Evolutionary conservation across 2,329 filamentous ascomycete genomes (phyloP).

Genomic region (Pyrenophora seminiperda): DNA sequence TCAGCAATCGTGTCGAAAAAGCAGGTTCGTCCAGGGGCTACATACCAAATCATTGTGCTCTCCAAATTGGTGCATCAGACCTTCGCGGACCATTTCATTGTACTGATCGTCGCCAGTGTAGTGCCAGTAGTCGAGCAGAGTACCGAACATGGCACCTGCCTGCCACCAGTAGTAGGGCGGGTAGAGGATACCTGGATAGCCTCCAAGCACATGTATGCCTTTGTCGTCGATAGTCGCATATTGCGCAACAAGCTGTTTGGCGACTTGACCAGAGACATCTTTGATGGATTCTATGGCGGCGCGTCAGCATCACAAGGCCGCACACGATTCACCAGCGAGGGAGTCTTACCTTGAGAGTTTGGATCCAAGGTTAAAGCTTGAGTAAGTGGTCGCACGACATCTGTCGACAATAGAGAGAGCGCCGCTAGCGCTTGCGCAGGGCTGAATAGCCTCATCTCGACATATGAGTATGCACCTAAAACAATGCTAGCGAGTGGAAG

Average conservation of each 20-base stretch:
- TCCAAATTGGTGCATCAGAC: constrained; percentile 41
- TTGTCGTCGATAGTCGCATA: constrained; percentile 59
- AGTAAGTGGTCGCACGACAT: constrained; percentile 25
- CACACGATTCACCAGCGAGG: background rate
- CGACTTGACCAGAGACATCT: constrained; percentile 51
- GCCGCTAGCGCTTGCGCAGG: constrained; percentile 33
- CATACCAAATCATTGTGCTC: constrained; percentile 36
- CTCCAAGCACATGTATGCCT: constrained; percentile 46
- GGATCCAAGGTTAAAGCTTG: constrained; percentile 34
- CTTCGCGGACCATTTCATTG: constrained; percentile 68
- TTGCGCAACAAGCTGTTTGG: constrained; percentile 57
- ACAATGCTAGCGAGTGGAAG: constrained; percentile 6
- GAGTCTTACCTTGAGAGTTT: constrained; percentile 24
- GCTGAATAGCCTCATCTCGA: constrained; percentile 35
- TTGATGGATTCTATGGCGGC: constrained; percentile 52
- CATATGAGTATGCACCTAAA: constrained; percentile 22
- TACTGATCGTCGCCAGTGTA: constrained; percentile 76
- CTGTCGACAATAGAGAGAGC: constrained; percentile 30
- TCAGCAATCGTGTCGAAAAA: constrained; percentile 1
- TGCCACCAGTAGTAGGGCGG: constrained; percentile 70
- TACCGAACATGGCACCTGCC: constrained; percentile 71
- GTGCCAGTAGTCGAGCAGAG: constrained; percentile 83
- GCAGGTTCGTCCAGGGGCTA: background rate
- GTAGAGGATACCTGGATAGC: constrained; percentile 52
- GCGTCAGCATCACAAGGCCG: constrained; percentile 1